Conservation (phyloP, 2,329 filamentous ascomycete species). For the Cryoendolithus antarcticus region DNA sequence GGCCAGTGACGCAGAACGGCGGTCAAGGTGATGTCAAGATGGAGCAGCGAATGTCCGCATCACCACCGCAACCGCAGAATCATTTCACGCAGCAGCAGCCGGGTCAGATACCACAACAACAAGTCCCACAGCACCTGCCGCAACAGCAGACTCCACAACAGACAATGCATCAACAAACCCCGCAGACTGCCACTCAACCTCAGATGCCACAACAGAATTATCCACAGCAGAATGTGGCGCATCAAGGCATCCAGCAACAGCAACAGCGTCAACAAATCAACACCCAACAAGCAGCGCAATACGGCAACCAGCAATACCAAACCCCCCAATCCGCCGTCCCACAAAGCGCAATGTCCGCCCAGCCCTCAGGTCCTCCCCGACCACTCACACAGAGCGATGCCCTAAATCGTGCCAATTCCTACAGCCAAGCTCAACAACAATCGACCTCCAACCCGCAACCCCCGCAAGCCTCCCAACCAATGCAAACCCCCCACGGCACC, state of each 20-base stretch:
- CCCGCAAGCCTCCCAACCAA: conserved; percentile 13
- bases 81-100: conserved; percentile 1
- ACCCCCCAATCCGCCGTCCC: conserved; percentile 10
- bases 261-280: conserved; percentile 7
- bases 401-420: conserved; percentile 22
- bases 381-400: conserved; percentile 33
- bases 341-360: conserved; percentile 6
- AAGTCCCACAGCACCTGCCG: conserved; percentile 4
- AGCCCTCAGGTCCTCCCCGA: conserved; percentile 12
- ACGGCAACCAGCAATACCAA: conserved; percentile 9
- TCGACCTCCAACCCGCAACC: conserved; percentile 9
- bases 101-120: conserved; percentile 1
- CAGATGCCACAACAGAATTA: conserved; percentile 9
- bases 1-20: neutral
- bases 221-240: conserved; percentile 5
- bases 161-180: conserved; percentile 4
- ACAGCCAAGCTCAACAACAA: conserved; percentile 10
- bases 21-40: conserved; percentile 8
- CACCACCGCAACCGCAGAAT: conserved; percentile 5
- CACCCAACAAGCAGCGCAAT: conserved; percentile 25
- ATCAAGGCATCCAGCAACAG: conserved; percentile 8
- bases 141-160: conserved; percentile 5
- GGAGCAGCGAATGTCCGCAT: conserved; percentile 4
- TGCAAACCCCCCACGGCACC: conserved; percentile 10
- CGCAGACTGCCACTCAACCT: conserved; percentile 9